These are phyloP conservation scores for Pythium grandisporangium DNA, from an alignment of 352 stramenopile genomes.

Conservation along the genomic window DNA sequence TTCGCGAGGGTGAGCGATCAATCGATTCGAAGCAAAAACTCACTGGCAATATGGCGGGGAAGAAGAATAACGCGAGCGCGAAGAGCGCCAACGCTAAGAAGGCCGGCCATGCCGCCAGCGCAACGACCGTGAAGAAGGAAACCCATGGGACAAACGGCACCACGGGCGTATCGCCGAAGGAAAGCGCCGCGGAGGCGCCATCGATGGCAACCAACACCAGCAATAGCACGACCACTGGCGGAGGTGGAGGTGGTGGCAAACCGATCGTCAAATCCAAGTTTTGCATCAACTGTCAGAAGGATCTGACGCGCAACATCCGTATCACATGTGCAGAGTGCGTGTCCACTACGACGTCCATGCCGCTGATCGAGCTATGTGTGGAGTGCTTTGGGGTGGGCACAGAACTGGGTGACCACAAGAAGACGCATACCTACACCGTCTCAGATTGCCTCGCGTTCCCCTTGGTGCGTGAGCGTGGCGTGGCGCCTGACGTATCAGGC, in stretches of 20 bases:
- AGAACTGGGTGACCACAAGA: constrained; percentile 75
- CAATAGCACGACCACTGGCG: no score
- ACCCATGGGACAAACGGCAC: constrained; percentile 5
- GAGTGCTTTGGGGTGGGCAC: constrained; percentile 91
- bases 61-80: no score
- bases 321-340: constrained; percentile 77
- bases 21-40: no score
- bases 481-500: no score
- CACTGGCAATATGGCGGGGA: no score
- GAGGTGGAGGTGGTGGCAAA: constrained; percentile 3
- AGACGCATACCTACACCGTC: constrained; percentile 70
- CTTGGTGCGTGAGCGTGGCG: constrained; percentile 38
- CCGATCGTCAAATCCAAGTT: constrained; percentile 52
- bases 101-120: not conserved
- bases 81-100: not conserved
- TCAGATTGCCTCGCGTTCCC: constrained; percentile 79
- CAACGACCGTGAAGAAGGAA: not conserved
- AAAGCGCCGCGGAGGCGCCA: constrained; percentile 4
- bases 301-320: constrained; percentile 77
- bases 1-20: no score
- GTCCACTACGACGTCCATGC: constrained; percentile 16
- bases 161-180: constrained; percentile 12
- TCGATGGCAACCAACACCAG: no score
- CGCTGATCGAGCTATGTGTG: constrained; percentile 88
- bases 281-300: constrained; percentile 82